Evolutionary conservation across 1,139 yeast species (phyloP), one percentile per base, ranked within the genome.

Genomic region (Debaryomycetaceae sp.): DNA sequence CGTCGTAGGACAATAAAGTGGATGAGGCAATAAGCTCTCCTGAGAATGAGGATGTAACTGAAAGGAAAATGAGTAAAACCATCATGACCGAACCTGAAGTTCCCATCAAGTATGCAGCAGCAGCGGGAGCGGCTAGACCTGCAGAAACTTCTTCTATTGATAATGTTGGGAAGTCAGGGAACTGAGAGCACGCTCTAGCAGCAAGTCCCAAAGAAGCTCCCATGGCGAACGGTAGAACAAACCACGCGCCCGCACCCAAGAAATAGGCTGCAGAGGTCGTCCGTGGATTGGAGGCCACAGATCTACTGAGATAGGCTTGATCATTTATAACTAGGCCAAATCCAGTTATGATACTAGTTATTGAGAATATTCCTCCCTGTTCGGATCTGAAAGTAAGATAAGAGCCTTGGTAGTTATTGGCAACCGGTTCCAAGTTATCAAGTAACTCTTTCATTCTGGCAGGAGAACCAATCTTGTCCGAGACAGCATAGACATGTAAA

Each of bases 191-290:
- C 5, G 59, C 63, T 43, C 62, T 53, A 42, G 56, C 51, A 5
- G 68, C 58, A 13, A 63, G 54, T 6, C 68, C 70, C 41, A 61
- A 52, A 37, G 63, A 55, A 4, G 67, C 45, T 8, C 68, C 68
- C n/a, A 63, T 45, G 3, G 68, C 62, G 43, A 63, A 65, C 37
- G 68, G 67, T 11, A 57, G 52, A 2, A 63, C 45, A 4, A 27
- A 27, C 31, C 31, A 27, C 1, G 72, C 68, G 2, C 61, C 47
- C 1, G 72, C 68, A 2, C 69, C 70, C 37, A 64, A 55, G 31
- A 69, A 50, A 46, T 70, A 71, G 9, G 73, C 76, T 4, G 72
- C 72, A 37, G 68, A 64, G 7, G 68, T 59, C 22, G 73, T 66
- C 40, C 55, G 60, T 9, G 65, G 56, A 49, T 61, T 57, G 9